Evolutionary conservation across 208 protist species (phyloP).

Genomic region (Leishmania amazonensis): DNA sequence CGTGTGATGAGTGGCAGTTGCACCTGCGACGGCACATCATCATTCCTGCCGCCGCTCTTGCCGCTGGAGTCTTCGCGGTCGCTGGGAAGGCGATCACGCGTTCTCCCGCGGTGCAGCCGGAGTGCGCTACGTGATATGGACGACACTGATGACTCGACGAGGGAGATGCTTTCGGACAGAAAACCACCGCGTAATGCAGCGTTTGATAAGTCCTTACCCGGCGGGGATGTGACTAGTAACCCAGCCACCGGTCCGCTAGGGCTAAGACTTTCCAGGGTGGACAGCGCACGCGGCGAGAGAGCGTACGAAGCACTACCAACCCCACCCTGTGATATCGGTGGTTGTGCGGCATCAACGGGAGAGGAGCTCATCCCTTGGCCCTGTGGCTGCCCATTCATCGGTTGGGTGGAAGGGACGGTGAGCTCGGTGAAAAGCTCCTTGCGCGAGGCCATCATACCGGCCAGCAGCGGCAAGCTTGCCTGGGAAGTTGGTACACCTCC

Average conservation of each 20-base stretch:
- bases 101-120: neutral
- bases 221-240: neutral
- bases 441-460: conserved; percentile 4
- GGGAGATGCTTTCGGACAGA: neutral
- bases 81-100: neutral
- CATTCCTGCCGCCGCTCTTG: neutral
- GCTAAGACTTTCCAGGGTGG: neutral
- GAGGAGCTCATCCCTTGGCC: neutral
- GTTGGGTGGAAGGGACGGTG: neutral
- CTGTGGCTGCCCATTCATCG: neutral
- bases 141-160: neutral
- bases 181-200: neutral
- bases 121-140: neutral
- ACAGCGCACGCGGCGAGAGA: neutral
- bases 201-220: neutral
- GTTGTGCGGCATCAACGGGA: conserved; percentile 1
- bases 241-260: neutral
- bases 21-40: neutral
- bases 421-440: neutral
- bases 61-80: neutral
- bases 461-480: conserved; percentile 8
- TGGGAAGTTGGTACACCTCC: neutral
- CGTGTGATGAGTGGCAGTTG: conserved; percentile 5
- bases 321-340: neutral
- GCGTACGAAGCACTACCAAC: neutral